Evolutionary conservation across 495 filamentous ascomycete genomes (phyloP).

Genomic region (Pyrenopolyporus hunteri): DNA sequence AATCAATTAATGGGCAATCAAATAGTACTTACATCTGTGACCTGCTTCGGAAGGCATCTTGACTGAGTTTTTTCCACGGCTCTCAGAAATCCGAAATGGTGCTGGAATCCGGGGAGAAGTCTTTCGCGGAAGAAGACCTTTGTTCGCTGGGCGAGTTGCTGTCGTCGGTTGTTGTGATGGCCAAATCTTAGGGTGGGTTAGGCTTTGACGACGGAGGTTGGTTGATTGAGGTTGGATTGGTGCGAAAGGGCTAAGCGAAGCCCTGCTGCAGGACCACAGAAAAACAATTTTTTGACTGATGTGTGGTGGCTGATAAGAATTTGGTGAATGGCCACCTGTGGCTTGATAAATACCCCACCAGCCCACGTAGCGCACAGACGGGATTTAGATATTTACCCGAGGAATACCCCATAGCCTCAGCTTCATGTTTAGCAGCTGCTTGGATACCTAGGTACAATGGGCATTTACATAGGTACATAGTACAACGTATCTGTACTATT

Average conservation of each 20-base stretch:
- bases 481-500: no score
- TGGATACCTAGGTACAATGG: no score
- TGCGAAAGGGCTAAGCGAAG: conserved; percentile 43
- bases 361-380: background rate
- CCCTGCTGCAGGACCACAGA: conserved; percentile 41
- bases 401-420: background rate
- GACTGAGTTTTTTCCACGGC: conserved; percentile 50
- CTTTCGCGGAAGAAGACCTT: conserved; percentile 35
- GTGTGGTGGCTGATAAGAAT: conserved; percentile 31
- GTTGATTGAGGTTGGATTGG: conserved; percentile 38
- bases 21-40: conserved; percentile 73
- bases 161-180: conserved; percentile 44
- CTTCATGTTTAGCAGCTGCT: no score
- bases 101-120: conserved; percentile 35
- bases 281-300: conserved; percentile 38
- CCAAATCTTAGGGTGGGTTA: conserved; percentile 41
- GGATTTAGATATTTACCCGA: background rate
- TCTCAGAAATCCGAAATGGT: conserved; percentile 43
- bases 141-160: conserved; percentile 42
- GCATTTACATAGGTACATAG: no score
- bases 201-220: conserved; percentile 39
- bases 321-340: conserved; percentile 15
- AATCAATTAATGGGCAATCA: background rate
- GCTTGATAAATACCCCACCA: background rate
- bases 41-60: conserved; percentile 84